Evolutionary conservation across 2,329 filamentous ascomycete genomes (phyloP).

Genomic region (Onygenales sp.): DNA sequence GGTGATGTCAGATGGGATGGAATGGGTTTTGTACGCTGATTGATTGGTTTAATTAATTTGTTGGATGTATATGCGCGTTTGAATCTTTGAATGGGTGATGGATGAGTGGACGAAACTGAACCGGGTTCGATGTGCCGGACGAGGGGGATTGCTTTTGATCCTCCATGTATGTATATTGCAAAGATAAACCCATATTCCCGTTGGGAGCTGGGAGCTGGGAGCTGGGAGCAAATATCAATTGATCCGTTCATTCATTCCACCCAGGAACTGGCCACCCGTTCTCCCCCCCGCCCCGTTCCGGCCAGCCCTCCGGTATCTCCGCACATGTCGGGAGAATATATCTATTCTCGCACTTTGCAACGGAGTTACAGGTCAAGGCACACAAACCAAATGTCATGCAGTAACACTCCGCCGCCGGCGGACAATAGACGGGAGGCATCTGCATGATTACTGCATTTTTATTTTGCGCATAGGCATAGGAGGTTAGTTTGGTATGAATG

Average conservation of each 20-base stretch:
- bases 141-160: too few species aligned
- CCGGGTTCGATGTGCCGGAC: too few species aligned
- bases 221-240: too few species aligned
- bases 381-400: conserved; percentile 59
- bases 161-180: too few species aligned
- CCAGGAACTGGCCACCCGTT: conserved; percentile 16
- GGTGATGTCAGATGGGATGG: background rate
- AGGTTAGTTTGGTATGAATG: background rate
- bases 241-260: conserved; percentile 8
- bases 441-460: conserved; percentile 23
- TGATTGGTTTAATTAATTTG: background rate
- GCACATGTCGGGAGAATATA: conserved; percentile 52
- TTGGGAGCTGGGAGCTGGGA: too few species aligned
- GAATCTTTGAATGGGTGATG: background rate
- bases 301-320: conserved; percentile 53
- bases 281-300: conserved; percentile 44
- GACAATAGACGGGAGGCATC: conserved; percentile 50
- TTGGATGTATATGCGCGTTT: background rate
- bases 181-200: too few species aligned
- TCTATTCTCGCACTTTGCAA: conserved; percentile 40
- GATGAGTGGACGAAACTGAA: too few species aligned
- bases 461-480: background rate
- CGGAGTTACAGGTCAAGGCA: conserved; percentile 27
- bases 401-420: conserved; percentile 52
- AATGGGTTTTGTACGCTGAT: background rate